A percentile compares a stretch with the other conserved stretches of the same genome.
Evolutionary conservation across 148 eudicot species (phyloP).

Genomic region (Suaeda aralocaspica): DNA sequence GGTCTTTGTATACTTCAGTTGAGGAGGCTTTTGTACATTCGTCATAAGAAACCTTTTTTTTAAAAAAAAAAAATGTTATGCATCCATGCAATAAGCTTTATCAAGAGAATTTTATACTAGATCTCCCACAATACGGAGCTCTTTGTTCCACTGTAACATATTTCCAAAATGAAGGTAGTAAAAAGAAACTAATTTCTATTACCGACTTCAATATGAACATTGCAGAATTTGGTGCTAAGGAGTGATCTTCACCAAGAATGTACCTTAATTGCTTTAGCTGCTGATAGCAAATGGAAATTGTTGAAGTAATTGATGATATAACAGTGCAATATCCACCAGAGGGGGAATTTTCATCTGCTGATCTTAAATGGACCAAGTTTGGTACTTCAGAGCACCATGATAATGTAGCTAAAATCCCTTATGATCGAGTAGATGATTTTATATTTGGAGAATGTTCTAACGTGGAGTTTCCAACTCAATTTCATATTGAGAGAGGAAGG

Average conservation of each 20-base stretch:
- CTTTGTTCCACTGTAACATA: too few species aligned
- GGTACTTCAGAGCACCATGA: slow-evolving; percentile 67
- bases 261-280: slow-evolving; percentile 5
- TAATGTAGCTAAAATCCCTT: slow-evolving; percentile 86
- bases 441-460: slow-evolving; percentile 81
- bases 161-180: too few species aligned
- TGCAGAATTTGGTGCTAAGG: slow-evolving; percentile 21
- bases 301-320: slow-evolving; percentile 39
- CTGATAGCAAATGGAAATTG: slow-evolving; percentile 50
- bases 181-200: neutral
- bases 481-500: slow-evolving; percentile 94
- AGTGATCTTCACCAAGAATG: slow-evolving; percentile 13
- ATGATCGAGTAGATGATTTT: slow-evolving; percentile 78
- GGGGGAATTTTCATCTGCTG: slow-evolving; percentile 69
- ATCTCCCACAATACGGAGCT: neutral
- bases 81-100: neutral
- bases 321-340: slow-evolving; percentile 73
- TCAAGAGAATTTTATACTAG: neutral
- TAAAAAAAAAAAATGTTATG: too few species aligned
- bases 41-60: neutral
- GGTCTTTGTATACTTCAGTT: neutral
- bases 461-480: slow-evolving; percentile 81
- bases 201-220: slow-evolving; percentile 1
- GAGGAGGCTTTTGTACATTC: neutral
- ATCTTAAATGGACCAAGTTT: slow-evolving; percentile 72